Evolutionary conservation across 495 filamentous ascomycete species (phyloP).

Genomic region (Neurospora sublineolata): DNA sequence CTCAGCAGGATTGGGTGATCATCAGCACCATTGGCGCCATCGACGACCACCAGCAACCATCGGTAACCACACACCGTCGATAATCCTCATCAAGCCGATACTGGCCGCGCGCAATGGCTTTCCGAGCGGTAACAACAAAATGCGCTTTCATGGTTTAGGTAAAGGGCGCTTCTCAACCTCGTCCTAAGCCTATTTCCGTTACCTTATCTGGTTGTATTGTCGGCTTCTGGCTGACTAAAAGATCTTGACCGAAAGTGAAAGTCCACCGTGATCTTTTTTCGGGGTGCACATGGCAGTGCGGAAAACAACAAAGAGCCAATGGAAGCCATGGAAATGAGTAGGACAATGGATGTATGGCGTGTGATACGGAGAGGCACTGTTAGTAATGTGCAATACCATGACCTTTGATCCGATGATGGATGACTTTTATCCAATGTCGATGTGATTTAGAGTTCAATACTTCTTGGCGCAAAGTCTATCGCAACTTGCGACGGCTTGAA

Average conservation of each 20-base stretch:
- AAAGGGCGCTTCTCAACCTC: neutral
- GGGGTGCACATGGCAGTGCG: neutral
- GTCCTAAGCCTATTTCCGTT: neutral
- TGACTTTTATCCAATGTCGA: neutral
- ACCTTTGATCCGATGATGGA: neutral
- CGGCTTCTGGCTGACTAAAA: neutral
- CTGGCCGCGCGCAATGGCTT: neutral
- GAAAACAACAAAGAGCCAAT: neutral
- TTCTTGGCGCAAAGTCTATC: neutral
- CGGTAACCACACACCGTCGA: neutral
- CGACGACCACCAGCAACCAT: neutral
- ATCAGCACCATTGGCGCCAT: neutral
- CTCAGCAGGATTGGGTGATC: conserved; percentile 3
- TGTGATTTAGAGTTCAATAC: neutral
- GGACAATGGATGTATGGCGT: neutral
- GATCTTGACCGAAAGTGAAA: neutral
- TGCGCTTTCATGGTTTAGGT: neutral
- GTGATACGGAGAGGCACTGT: neutral
- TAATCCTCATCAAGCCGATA: neutral
- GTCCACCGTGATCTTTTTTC: neutral
- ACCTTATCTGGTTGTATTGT: neutral
- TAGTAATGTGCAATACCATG: neutral
- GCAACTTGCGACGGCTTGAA: neutral
- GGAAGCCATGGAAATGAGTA: neutral
- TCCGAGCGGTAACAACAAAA: neutral